These are phyloP conservation scores for Scheffersomyces illinoinensis DNA, from an alignment of 1,139 yeast species.

Conservation along the genomic window DNA sequence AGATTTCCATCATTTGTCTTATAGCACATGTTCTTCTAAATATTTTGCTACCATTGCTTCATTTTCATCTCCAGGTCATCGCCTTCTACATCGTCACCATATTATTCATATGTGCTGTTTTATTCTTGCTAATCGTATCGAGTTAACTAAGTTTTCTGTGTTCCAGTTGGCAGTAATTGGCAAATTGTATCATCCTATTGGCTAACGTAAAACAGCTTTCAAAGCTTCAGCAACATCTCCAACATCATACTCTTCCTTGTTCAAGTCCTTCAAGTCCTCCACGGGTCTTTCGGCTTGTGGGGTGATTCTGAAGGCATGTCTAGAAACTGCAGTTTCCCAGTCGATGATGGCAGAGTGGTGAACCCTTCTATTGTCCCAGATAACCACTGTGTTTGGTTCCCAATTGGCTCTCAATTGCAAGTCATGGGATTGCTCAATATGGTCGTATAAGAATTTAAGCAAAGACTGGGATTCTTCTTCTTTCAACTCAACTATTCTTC, in stretches of 20 bases:
- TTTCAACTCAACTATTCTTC: constrained; percentile 27
- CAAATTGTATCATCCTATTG: background rate
- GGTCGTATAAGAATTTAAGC: constrained; percentile 23
- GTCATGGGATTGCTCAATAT: constrained; percentile 41
- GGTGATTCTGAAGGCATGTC: constrained; percentile 26
- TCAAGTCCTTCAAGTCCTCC: constrained; percentile 20
- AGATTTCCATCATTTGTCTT: background rate
- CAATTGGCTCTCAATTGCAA: constrained; percentile 58
- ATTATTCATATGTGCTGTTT: too few relatives aligned
- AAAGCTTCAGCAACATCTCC: constrained; percentile 6
- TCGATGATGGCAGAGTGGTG: constrained; percentile 25
- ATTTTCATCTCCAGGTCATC: background rate
- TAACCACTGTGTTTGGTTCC: constrained; percentile 43
- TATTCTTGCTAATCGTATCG: background rate
- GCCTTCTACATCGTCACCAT: too few relatives aligned
- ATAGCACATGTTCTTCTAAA: background rate
- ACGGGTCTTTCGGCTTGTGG: constrained; percentile 28
- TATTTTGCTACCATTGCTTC: background rate
- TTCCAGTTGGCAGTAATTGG: too few relatives aligned
- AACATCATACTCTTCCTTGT: constrained; percentile 10
- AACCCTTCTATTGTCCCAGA: constrained; percentile 26
- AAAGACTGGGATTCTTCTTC: constrained; percentile 27
- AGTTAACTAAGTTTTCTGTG: background rate
- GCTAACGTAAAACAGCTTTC: background rate
- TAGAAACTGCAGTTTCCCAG: constrained; percentile 20